Evolutionary conservation across 2,329 filamentous ascomycete genomes (phyloP).

Genomic region (Daldinia sp.): DNA sequence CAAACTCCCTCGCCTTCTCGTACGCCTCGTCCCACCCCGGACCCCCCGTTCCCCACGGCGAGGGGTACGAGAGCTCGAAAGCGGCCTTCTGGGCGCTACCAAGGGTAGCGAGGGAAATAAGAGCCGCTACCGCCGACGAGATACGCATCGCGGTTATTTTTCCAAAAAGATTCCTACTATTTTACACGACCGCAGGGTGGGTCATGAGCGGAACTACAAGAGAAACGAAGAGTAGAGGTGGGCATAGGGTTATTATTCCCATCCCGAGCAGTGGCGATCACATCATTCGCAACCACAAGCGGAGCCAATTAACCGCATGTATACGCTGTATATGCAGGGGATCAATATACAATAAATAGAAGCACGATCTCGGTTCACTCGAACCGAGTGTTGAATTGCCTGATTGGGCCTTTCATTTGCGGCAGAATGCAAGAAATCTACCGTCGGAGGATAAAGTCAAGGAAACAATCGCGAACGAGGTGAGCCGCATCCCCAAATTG

Average conservation of each 20-base stretch:
- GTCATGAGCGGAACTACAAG: not conserved
- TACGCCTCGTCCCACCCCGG: constrained; percentile 68
- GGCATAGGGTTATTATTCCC: constrained; percentile 6
- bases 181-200: not conserved
- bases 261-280: constrained; percentile 8
- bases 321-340: constrained; percentile 2
- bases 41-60: constrained; percentile 40
- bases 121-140: not conserved
- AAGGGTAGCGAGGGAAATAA: constrained; percentile 17
- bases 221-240: not conserved
- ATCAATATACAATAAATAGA: constrained; percentile 23
- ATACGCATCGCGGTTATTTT: constrained; percentile 15
- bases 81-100: constrained; percentile 22
- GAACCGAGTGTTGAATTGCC: constrained; percentile 21
- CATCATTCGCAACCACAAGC: constrained; percentile 4
- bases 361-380: not conserved
- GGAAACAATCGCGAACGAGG: not conserved
- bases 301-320: constrained; percentile 21
- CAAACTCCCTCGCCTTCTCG: constrained; percentile 69
- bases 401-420: constrained; percentile 35
- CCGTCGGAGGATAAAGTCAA: constrained; percentile 30
- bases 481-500: constrained; percentile 11
- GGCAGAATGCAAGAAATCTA: constrained; percentile 39
- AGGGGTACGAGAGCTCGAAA: constrained; percentile 38
- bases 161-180: too few relatives aligned